A percentile compares a stretch with the other conserved stretches of the same genome.
Conservation (phyloP, 129 eudicot genomes). For the Logfia minima region DNA sequence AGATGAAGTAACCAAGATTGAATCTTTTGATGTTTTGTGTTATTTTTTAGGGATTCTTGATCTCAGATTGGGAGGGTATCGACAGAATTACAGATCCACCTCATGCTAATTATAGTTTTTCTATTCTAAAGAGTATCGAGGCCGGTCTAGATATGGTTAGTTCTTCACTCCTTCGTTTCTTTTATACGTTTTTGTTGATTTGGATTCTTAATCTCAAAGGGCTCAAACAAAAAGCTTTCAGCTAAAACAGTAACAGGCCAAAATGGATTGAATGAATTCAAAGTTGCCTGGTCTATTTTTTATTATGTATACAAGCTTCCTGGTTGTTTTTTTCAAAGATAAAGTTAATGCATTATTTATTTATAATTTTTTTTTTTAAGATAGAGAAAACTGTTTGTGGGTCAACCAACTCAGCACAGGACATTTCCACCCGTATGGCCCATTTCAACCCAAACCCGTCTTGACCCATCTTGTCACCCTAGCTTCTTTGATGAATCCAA, state of each 20-base stretch:
- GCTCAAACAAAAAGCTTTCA: not conserved
- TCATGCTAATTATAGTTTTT: slow-evolving; percentile 64
- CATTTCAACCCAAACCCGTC: not conserved
- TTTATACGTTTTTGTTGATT: not conserved
- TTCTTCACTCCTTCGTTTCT: not conserved
- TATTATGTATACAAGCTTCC: too few species aligned
- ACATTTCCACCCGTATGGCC: not conserved
- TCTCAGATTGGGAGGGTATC: slow-evolving; percentile 79
- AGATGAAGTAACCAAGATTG: not conserved
- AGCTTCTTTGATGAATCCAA: not conserved
- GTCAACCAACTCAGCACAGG: not conserved
- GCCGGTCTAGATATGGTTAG: slow-evolving; percentile 93
- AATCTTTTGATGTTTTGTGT: slow-evolving; percentile 4
- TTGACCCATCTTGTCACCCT: not conserved
- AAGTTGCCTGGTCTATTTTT: not conserved
- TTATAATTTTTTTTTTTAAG: not conserved
- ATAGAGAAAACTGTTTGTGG: not conserved
- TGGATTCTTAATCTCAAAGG: not conserved
- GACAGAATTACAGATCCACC: slow-evolving; percentile 66
- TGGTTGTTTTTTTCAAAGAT: not conserved
- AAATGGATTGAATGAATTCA: not conserved
- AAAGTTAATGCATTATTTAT: not conserved
- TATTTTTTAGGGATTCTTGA: slow-evolving; percentile 72
- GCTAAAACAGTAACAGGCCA: not conserved
- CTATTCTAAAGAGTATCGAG: slow-evolving; percentile 52